Evolutionary conservation across 2,329 filamentous ascomycete genomes (phyloP).

Genomic region (Colletotrichum tofieldiae): DNA sequence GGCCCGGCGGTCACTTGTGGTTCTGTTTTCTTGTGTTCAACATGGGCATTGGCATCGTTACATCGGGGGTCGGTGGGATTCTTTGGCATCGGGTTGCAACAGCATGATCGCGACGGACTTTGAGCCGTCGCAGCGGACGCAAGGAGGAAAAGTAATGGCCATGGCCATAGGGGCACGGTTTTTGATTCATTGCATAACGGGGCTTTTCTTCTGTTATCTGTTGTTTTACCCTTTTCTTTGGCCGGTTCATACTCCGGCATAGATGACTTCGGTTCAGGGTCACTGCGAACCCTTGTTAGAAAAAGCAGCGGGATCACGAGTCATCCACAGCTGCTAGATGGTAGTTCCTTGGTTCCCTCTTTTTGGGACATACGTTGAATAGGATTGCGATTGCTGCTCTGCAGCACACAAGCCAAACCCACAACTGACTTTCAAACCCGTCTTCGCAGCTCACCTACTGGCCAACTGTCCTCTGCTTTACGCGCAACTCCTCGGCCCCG

Average conservation of each 20-base stretch:
- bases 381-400: conserved; percentile 15
- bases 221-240: background rate
- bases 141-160: conserved; percentile 5
- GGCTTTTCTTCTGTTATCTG: background rate
- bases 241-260: background rate
- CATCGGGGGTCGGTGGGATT: conserved; percentile 7
- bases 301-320: conserved; percentile 3
- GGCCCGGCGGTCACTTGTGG: conserved; percentile 15
- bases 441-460: background rate
- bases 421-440: background rate
- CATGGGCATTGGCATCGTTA: conserved; percentile 29
- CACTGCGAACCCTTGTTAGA: background rate
- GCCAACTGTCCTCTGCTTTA: background rate
- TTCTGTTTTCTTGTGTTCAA: conserved; percentile 21
- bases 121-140: conserved; percentile 14
- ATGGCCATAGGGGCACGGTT: background rate
- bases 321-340: conserved; percentile 8
- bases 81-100: conserved; percentile 22
- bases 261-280: conserved; percentile 8
- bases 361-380: background rate
- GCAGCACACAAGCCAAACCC: conserved; percentile 12
- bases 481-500: background rate
- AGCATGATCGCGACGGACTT: conserved; percentile 18
- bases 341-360: background rate
- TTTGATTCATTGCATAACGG: conserved; percentile 2